These are phyloP conservation scores for Yamadazyma triangularis DNA, from an alignment of 1,139 yeast species.

Conservation along the genomic window DNA sequence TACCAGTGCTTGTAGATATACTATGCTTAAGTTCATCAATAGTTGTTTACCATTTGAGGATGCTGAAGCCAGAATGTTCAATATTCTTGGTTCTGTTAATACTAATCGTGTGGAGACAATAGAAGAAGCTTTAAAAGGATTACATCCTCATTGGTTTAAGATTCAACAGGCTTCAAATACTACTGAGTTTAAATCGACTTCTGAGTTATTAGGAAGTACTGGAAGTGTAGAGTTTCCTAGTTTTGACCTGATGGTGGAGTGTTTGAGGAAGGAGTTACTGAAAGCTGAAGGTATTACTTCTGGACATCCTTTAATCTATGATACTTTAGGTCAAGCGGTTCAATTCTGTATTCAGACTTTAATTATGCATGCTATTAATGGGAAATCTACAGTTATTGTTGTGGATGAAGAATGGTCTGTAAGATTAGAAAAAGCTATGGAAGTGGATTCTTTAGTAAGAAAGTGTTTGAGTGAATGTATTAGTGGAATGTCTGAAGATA, in stretches of 20 bases:
- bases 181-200: constrained; percentile 36
- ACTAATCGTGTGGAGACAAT: constrained; percentile 64
- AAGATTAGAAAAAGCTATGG: constrained; percentile 68
- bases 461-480: constrained; percentile 26
- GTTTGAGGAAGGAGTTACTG: constrained; percentile 23
- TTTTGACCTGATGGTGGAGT: constrained; percentile 28
- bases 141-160: constrained; percentile 72
- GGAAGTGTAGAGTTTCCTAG: constrained; percentile 39
- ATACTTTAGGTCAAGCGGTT: constrained; percentile 37
- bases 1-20: constrained; percentile 46
- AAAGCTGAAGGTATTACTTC: constrained; percentile 13
- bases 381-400: constrained; percentile 51
- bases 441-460: constrained; percentile 54
- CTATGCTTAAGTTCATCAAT: constrained; percentile 64
- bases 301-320: constrained; percentile 19
- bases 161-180: constrained; percentile 41
- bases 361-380: constrained; percentile 58
- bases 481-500: constrained; percentile 10
- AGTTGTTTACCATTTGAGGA: constrained; percentile 66
- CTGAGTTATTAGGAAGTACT: constrained; percentile 38
- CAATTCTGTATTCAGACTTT: constrained; percentile 51
- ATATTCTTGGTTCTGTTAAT: constrained; percentile 59
- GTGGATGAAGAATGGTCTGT: constrained; percentile 74
- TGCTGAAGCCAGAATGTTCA: constrained; percentile 61
- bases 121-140: constrained; percentile 80